Evolutionary conservation across 2,329 filamentous ascomycete species (phyloP), one percentile per base, ranked within the genome.

Genomic region (Monilinia fructicola): DNA sequence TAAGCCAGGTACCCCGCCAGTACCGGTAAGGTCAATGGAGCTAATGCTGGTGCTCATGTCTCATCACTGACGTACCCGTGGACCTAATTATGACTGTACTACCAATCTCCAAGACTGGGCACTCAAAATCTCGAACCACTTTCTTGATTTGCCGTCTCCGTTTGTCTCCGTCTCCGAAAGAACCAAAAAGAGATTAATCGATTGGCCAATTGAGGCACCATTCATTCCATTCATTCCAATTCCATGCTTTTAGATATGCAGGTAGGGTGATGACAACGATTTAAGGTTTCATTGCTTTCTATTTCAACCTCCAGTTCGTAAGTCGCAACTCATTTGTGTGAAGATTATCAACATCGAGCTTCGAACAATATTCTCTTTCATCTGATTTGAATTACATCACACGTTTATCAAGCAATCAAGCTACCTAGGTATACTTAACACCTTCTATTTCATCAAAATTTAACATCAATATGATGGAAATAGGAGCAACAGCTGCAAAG

Each of bases 381-480:
- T 23, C 11, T 23, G 18, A 31, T 21, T 40, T 23, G 14, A 21
- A 16, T 50, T 12, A 44, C 14, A 46, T 21, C 16, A 48, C 18
- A 56, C 28, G 18, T 65, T 26, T 28, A 50, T 26, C 21, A 46
- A 62, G 4, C 23, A 40, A 40, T 10, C 38, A 12, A 40, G 38
- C 31, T 4, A 35, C 5, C 31, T 7, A 40, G 38, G 4, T 40
- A 14, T 48, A 26, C 12, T n/a, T 50, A n/a, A n/a, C 6, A 58
- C 26, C 4, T 31, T 35, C 28, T 38, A 16, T 44, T 55, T 38
- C 38, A 31, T 38, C 31, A 16, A 21, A 54, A 66, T 46, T 26
- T 35, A 65, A 48, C 23, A 38, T 50, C 68, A 73, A 74, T 50
- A 76, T 74, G 72, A 76, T 73, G 71, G 66, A 72, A 70, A 63